Evolutionary conservation across 148 eudicot genomes (phyloP), one percentile per base, ranked within the genome.

Genomic region (Fagopyrum tataricum): DNA sequence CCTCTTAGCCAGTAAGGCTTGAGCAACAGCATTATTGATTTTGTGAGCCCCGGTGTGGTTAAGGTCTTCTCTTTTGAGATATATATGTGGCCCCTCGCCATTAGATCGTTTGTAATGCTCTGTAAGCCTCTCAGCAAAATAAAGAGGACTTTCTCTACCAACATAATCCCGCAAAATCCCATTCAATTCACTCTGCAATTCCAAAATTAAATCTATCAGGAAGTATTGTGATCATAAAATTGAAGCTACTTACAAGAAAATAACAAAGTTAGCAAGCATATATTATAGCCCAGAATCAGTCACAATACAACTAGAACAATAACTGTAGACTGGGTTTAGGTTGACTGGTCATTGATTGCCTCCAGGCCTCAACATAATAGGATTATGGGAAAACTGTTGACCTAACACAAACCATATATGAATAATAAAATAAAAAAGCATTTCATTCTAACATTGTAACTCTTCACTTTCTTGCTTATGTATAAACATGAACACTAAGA

Each of bases 61-160:
- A 39, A 89, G 93, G 73, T 89, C 93, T 74, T 89, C 93, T 74
- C 93, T 86, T 81, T 89, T 89, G 14, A 89, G 78, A 76, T 89
- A 89, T 43, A 89, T 87, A 7, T 79, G 83, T 0, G 93, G 93
- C 43, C 93, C 93, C 76, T 82, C 81, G 0, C 93, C 93, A 68
- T 84, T 79, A 13, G 83, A 67, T 6, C 85, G 78, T 47, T 78
- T 85, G 53, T 89, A 89, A 76, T 85, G 87, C 76, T 83, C 84
- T 5, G 87, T 89, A 44, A 89, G 90, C 47, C 93, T 76, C 58
- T 89, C 86, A 0, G 93, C 90, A 76, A 87, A 87, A 72, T 89
- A 89, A 13, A 89, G 89, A 12, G 93, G 93, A 62, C 56, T 89
- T 77, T 89, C 93, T 70, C 93, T 87, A 47, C 93, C 93, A 55